Base-by-base conservation (phyloP, 78 protist species). In the Reticulomyxa filosa region DNA sequence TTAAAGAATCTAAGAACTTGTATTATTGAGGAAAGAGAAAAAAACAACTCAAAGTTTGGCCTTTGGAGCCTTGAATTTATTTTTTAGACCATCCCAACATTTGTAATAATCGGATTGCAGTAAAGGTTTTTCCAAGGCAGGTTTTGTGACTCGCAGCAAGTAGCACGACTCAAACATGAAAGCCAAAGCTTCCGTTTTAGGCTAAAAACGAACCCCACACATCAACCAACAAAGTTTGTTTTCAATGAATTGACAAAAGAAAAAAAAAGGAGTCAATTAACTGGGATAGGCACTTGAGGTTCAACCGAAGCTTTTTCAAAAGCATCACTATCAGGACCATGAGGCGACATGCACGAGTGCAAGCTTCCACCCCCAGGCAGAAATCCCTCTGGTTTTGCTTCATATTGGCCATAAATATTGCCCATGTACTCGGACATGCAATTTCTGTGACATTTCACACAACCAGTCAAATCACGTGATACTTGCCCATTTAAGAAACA, bases 381-480 rank as follows among this genome's bases (percentile, higher is more conserved):
- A 50, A 42, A 42, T 17, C 78, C 81, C 33, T 65, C 81, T 29
- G 66, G 77, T 69, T 88, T 88, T 27, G 95, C 95, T 48, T 88
- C 95, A 66, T 88, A 88, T 6, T 26, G 65, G 33, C 95, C 95
- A 27, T 32, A 20, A 35, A 88, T 88, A 46, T 81, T 69, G 48
- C 95, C 95, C 95, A 88, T 88, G 55, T 81, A 88, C 75, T 88
- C 95, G 46, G 73, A 26, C 91, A 86, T 86, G n/a, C n/a, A n/a
- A n/a, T n/a, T n/a, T n/a, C n/a, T n/a, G n/a, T n/a, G n/a, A n/a
- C n/a, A n/a, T n/a, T n/a, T n/a, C n/a, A n/a, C n/a, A n/a, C n/a
- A n/a, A n/a, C n/a, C n/a, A n/a, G n/a, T n/a, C n/a, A n/a, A n/a
- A n/a, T n/a, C n/a, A n/a, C n/a, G n/a, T n/a, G n/a, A n/a, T n/a